phyloP scores from a whole-genome alignment of 441 rosid genomes.

The Aleurites moluccanus region DNA sequence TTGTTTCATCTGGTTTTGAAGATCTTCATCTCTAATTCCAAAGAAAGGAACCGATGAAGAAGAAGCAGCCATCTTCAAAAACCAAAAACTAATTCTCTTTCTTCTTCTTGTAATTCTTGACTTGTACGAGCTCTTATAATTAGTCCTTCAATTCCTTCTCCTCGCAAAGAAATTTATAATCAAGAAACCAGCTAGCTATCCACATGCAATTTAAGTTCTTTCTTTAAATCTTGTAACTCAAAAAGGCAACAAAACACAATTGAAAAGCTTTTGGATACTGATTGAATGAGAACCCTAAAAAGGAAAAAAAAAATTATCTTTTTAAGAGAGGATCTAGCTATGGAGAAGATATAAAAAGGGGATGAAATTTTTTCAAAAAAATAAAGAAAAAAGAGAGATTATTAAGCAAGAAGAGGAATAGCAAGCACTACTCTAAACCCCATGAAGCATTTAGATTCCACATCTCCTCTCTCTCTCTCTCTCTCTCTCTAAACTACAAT shows the following conservation, averaged over 20 bases:
- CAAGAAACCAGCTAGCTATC: slow-evolving; percentile 18
- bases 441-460: slow-evolving; percentile 24
- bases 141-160: slow-evolving; percentile 14
- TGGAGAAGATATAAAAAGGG: slow-evolving; percentile 14
- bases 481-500: neutral
- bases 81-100: neutral
- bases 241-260: slow-evolving; percentile 27
- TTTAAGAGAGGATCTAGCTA: neutral
- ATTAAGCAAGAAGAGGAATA: neutral
- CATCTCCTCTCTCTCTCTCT: no score
- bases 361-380: slow-evolving; percentile 15
- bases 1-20: slow-evolving; percentile 53
- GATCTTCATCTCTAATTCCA: slow-evolving; percentile 65
- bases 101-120: slow-evolving; percentile 12
- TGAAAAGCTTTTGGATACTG: slow-evolving; percentile 29
- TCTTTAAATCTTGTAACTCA: slow-evolving; percentile 40
- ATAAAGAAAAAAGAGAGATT: slow-evolving; percentile 6
- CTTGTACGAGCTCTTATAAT: neutral
- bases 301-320: slow-evolving; percentile 20
- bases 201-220: slow-evolving; percentile 46
- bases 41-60: slow-evolving; percentile 73
- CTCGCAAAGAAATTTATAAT: slow-evolving; percentile 29
- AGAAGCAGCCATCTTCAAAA: slow-evolving; percentile 62
- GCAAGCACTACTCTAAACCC: slow-evolving; percentile 12
- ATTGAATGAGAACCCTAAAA: slow-evolving; percentile 23